Base-by-base conservation (phyloP, 1,284 basidiomycete genomes). In the Pyrrhoderma lamaoense region DNA sequence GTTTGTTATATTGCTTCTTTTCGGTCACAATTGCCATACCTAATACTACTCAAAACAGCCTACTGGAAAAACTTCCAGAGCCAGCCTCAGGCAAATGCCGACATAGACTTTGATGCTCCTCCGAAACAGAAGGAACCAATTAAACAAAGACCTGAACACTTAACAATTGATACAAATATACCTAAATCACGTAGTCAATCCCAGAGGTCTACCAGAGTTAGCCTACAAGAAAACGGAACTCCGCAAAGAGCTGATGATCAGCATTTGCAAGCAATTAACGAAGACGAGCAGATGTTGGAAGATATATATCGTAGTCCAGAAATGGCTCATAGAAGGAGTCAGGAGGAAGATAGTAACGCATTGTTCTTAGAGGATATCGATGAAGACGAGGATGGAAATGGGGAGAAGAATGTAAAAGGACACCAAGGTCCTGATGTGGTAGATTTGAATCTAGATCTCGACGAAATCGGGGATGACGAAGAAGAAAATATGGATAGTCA, bases 61-160 rank as follows among this genome's bases (percentile, higher is more conserved):
- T 79, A 81, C 56, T 81, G 79, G 80, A 76, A 75, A 60, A 66
- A 59, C 9, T 56, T 47, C n/a, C 56, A 55, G 8, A 56, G 58
- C 14, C 60, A 56, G 22, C 48, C 53, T 18, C 40, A 57, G 16
- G 51, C 59, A 55, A 14, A 61, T 63, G 47, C 27, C 35, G 46
- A 51, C 52, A 45, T 62, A 3, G 49, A 47, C 13, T 25, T 36
- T 21, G 50, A 49, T 34, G 16, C 35, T 14, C 14, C 34, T 21
- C 35, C 50, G 14, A 37, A 57, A 46, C 56, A 37, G 23, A 49
- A 45, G 37, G 42, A 65, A 39, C 56, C 59, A 19, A 61, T 59
- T 40, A 45, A 49, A 35, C 46, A 21, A 38, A 57, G 23, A 35
- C 54, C 23, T 37, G 31, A 7, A 9, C 50, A 23, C 23, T 25